A percentile compares a stretch with the other conserved stretches of the same genome.
Evolutionary conservation across 2,329 filamentous ascomycete species (phyloP).

Genomic region (Aureobasidium pullulans): DNA sequence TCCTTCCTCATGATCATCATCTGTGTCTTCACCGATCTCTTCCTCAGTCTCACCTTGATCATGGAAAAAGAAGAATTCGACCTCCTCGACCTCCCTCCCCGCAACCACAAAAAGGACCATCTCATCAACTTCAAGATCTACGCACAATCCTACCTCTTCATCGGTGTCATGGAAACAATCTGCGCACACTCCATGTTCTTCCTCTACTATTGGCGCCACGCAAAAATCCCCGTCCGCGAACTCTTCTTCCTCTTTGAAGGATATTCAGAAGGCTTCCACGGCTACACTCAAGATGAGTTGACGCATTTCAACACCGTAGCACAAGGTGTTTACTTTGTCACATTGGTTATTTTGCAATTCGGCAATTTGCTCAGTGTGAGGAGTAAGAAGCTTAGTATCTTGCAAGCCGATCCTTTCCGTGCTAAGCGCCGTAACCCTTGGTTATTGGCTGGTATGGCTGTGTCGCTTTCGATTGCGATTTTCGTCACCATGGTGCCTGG

Average conservation of each 20-base stretch:
- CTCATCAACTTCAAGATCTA: conserved; percentile 48
- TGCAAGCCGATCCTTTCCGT: conserved; percentile 43
- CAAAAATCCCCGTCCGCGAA: conserved; percentile 40
- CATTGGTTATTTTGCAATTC: conserved; percentile 47
- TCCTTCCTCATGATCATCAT: conserved; percentile 54
- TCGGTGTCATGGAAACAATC: conserved; percentile 45
- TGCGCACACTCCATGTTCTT: conserved; percentile 49
- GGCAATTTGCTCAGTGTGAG: conserved; percentile 46
- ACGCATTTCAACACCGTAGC: conserved; percentile 43
- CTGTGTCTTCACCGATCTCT: conserved; percentile 50
- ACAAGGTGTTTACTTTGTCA: conserved; percentile 49
- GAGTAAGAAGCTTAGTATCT: conserved; percentile 45
- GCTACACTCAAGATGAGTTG: conserved; percentile 41
- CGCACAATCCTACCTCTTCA: conserved; percentile 46
- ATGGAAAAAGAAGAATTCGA: conserved; percentile 52
- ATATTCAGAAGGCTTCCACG: conserved; percentile 43
- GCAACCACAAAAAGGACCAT: conserved; percentile 44
- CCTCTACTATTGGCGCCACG: conserved; percentile 44
- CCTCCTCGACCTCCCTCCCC: conserved; percentile 43
- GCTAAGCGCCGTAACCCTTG: conserved; percentile 44
- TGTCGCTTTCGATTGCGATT: conserved; percentile 45
- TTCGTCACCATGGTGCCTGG: conserved; percentile 48
- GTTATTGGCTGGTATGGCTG: conserved; percentile 40
- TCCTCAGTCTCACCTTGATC: conserved; percentile 44
- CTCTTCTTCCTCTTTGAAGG: conserved; percentile 46